Percentiles rank a stretch among this genome's conserved stretches.
These are phyloP conservation scores for Ceratobasidium sp. DNA, from an alignment of 1,284 basidiomycete species.

Conservation along the genomic window DNA sequence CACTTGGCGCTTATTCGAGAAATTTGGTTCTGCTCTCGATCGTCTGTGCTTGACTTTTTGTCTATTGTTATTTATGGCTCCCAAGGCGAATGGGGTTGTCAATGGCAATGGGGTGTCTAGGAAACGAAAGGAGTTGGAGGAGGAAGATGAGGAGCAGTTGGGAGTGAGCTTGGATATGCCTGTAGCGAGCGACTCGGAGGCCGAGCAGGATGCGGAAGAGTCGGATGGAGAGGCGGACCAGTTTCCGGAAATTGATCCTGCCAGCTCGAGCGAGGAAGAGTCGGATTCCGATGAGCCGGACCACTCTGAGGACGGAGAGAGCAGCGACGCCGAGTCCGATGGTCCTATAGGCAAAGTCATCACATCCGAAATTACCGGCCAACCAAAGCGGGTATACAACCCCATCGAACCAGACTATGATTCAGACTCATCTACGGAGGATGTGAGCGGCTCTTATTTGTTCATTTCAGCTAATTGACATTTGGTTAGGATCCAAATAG, in stretches of 20 bases:
- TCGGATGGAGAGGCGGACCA: constrained; percentile 55
- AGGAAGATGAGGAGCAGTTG: constrained; percentile 47
- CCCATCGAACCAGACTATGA: constrained; percentile 97
- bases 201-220: constrained; percentile 55
- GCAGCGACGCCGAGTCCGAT: constrained; percentile 49
- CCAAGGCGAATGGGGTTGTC: constrained; percentile 8
- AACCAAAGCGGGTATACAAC: constrained; percentile 87
- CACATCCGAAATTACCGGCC: constrained; percentile 82
- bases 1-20: constrained; percentile 22
- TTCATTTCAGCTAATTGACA: constrained; percentile 32
- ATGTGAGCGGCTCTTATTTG: constrained; percentile 62
- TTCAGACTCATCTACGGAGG: constrained; percentile 95
- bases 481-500: constrained; percentile 80
- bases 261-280: constrained; percentile 56
- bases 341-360: constrained; percentile 61
- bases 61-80: constrained; percentile 30
- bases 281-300: constrained; percentile 54
- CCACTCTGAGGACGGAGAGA: constrained; percentile 50
- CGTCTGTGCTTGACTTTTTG: neutral
- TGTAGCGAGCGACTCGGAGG: constrained; percentile 68
- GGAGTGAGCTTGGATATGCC: constrained; percentile 60
- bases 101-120: constrained; percentile 31
- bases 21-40: constrained; percentile 27
- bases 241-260: constrained; percentile 64
- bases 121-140: constrained; percentile 64